Evolutionary conservation across 352 stramenopile genomes (phyloP).

Genomic region (Globisporangium cystogenes): DNA sequence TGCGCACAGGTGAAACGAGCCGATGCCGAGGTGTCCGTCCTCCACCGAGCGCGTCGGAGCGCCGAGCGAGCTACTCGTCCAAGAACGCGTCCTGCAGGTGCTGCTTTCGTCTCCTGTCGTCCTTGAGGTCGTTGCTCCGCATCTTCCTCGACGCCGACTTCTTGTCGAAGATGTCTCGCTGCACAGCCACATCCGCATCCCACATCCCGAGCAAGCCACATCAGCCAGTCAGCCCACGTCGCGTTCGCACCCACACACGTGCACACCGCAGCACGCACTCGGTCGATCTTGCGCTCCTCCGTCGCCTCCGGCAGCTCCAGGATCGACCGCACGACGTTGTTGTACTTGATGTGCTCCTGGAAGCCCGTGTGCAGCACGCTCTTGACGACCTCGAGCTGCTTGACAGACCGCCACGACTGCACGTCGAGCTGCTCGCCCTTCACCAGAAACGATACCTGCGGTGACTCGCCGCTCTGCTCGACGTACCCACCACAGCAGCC

Average conservation of each 20-base stretch:
- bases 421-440: constrained; percentile 75
- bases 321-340: constrained; percentile 73
- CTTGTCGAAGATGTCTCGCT: constrained; percentile 82
- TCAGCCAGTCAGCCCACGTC: background rate
- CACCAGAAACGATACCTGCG: constrained; percentile 68
- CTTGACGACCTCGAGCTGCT: constrained; percentile 83
- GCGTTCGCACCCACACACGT: background rate
- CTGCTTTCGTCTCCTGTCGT: constrained; percentile 71
- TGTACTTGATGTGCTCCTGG: constrained; percentile 87
- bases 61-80: constrained; percentile 27
- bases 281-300: constrained; percentile 65
- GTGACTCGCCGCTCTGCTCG: constrained; percentile 66
- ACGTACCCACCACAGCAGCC: background rate
- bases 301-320: constrained; percentile 73
- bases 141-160: constrained; percentile 73
- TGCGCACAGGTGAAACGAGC: background rate
- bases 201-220: background rate
- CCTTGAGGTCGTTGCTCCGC: constrained; percentile 77
- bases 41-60: background rate
- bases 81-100: constrained; percentile 73
- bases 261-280: constrained; percentile 32
- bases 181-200: constrained; percentile 3
- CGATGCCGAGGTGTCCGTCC: no score
- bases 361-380: constrained; percentile 62
- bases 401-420: constrained; percentile 70